These are phyloP conservation scores for Avena eriantha DNA, from an alignment of 176 grass and related monocot genomes.

Conservation along the genomic window DNA sequence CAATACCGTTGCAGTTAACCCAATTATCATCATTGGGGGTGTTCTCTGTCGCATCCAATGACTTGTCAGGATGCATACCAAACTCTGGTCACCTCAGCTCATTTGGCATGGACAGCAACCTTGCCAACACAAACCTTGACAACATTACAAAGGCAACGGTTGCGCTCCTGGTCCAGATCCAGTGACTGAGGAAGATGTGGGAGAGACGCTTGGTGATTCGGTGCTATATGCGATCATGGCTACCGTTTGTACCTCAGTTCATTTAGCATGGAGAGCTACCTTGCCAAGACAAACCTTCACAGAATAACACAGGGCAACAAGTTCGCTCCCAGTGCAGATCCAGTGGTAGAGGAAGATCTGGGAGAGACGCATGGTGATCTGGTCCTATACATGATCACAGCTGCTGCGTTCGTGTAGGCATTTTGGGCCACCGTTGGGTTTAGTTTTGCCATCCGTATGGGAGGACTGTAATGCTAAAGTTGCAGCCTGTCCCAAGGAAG, in stretches of 20 bases:
- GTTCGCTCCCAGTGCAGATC: not conserved
- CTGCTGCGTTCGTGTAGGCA: not conserved
- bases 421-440: not conserved
- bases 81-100: not conserved
- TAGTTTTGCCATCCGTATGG: not conserved
- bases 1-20: not conserved
- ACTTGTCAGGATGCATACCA: slow-evolving; percentile 35
- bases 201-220: not conserved
- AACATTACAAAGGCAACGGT: not conserved
- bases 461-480: not conserved
- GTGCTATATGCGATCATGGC: too few relatives aligned
- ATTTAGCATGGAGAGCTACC: not conserved
- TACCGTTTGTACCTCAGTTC: not conserved
- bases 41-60: slow-evolving; percentile 48
- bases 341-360: too few relatives aligned
- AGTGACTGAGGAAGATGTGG: rapidly evolving
- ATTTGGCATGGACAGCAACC: not conserved
- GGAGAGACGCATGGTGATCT: not conserved
- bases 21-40: not conserved
- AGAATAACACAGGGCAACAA: not conserved
- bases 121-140: not conserved
- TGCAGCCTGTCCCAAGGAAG: not conserved
- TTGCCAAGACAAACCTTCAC: not conserved
- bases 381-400: not conserved
- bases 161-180: not conserved